phyloP scores from a whole-genome alignment of 2,329 filamentous ascomycete species.

The Ascochyta lentis region DNA sequence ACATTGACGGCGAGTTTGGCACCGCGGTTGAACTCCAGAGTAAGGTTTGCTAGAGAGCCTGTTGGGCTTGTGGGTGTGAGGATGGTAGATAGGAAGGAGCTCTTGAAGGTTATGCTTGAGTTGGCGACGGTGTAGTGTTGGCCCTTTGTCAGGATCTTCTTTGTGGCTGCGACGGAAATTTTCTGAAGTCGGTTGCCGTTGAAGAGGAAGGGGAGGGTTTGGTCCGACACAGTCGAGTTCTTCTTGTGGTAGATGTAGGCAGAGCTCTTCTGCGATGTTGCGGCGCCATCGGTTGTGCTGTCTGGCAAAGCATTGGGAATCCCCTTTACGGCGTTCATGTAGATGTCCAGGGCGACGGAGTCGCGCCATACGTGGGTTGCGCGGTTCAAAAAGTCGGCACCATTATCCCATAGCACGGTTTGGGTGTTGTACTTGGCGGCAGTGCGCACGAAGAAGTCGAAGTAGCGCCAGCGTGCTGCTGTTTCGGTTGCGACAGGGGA shows the following conservation, averaged over 20 bases:
- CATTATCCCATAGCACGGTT: slow-evolving; percentile 66
- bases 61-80: slow-evolving; percentile 51
- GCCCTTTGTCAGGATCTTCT: slow-evolving; percentile 44
- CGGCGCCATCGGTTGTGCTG: slow-evolving; percentile 57
- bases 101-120: slow-evolving; percentile 55
- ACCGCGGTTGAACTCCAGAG: slow-evolving; percentile 61
- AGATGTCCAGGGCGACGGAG: slow-evolving; percentile 55
- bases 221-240: slow-evolving; percentile 52
- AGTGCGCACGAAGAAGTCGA: slow-evolving; percentile 60
- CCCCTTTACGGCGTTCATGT: slow-evolving; percentile 54
- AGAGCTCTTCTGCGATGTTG: slow-evolving; percentile 56
- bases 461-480: slow-evolving; percentile 65
- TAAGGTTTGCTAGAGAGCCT: slow-evolving; percentile 60
- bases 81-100: slow-evolving; percentile 56
- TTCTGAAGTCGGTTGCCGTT: slow-evolving; percentile 61
- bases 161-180: slow-evolving; percentile 43
- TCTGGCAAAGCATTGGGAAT: slow-evolving; percentile 59
- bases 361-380: slow-evolving; percentile 59
- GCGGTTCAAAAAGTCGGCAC: slow-evolving; percentile 62
- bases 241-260: slow-evolving; percentile 64
- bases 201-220: slow-evolving; percentile 58
- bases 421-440: slow-evolving; percentile 59
- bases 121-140: slow-evolving; percentile 58
- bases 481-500: slow-evolving; percentile 60
- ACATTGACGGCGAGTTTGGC: slow-evolving; percentile 57